Evolutionary conservation across 768 basidiomycete genomes (phyloP).

Genomic region (Auriscalpium vulgare): DNA sequence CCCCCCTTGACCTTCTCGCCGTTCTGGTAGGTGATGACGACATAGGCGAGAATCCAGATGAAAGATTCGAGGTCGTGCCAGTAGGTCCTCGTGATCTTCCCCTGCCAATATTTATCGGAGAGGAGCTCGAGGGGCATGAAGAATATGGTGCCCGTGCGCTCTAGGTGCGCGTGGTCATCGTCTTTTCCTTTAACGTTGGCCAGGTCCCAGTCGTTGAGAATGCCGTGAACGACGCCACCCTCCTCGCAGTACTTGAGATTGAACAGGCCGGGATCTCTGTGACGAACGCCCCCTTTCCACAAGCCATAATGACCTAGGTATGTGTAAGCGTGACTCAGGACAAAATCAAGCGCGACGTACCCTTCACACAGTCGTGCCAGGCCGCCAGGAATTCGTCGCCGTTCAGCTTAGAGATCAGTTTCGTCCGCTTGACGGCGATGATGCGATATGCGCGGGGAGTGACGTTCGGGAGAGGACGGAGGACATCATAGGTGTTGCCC

Average conservation of each 20-base stretch:
- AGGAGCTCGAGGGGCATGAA: conserved; percentile 1
- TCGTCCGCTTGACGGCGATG: no score
- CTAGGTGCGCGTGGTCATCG: no score
- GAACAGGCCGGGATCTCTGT: not conserved
- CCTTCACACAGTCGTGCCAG: no score
- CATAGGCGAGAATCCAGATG: not conserved
- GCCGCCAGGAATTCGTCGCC: no score
- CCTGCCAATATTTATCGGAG: no score
- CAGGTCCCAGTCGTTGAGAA: conserved; percentile 3
- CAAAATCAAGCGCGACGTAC: no score
- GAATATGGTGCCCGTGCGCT: not conserved
- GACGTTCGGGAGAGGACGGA: no score
- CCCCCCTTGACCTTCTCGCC: not conserved
- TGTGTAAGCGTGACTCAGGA: no score
- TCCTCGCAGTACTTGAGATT: not conserved
- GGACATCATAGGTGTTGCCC: no score
- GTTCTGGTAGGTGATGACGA: not conserved
- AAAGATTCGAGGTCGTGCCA: conserved; percentile 1
- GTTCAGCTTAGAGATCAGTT: no score
- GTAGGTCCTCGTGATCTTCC: not conserved
- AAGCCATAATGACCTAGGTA: not conserved
- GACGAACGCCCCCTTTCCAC: not conserved
- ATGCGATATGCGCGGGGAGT: no score
- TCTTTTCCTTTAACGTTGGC: not conserved
- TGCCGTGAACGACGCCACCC: not conserved